Base-by-base conservation (phyloP, 768 basidiomycete species). In the Tubosaeta sp. region DNA sequence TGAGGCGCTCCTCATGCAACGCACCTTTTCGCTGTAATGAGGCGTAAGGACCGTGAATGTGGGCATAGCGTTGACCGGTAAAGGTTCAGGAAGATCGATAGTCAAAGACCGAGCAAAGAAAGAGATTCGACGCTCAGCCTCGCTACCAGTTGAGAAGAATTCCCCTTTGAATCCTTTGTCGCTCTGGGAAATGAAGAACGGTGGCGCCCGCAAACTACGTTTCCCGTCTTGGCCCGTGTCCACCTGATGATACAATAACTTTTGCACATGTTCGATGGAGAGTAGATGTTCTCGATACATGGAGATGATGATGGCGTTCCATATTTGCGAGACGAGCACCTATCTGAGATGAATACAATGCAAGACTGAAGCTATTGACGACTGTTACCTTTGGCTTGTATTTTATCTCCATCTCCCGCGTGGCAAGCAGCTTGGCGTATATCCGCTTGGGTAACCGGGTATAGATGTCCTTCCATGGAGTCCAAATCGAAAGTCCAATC, bases 261-360 rank as follows among this genome's bases (percentile, higher is more conserved):
- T 96, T 73, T 99, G 96, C 36, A 99, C 95, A 61, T 99, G 96
- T 60, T 97, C 94, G 64, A 99, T 99, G 43, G 94, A 97, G 31
- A 98, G 76, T n/a, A 99, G 70, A 66, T 98, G 96, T 69, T 99
- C 96, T 64, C 96, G 86, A 71, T 98, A 99, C 96, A 99, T 99
- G 13, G 95, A 98, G 59, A 99, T 98, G 72, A 99, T 96, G 72
- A 99, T 86, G 21, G 96, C 96, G 67, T 99, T 99, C 96, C 96
- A 98, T 49, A 99, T 94, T 71, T 97, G 96, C 14, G 94, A 96
- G 39, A 99, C 95, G 35, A 99, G 80, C 34, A 99, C 93, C 90
- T 93, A 48, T 29, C 22, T 22, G 31, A 44, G 55, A 40, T 47
- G 19, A 40, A 32, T 44, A 25, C 22, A 6, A 43, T n/a, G 4